A percentile compares a stretch with the other conserved stretches of the same genome.
These are phyloP conservation scores for Mycena rosella DNA, from an alignment of 768 basidiomycete genomes.

Conservation along the genomic window DNA sequence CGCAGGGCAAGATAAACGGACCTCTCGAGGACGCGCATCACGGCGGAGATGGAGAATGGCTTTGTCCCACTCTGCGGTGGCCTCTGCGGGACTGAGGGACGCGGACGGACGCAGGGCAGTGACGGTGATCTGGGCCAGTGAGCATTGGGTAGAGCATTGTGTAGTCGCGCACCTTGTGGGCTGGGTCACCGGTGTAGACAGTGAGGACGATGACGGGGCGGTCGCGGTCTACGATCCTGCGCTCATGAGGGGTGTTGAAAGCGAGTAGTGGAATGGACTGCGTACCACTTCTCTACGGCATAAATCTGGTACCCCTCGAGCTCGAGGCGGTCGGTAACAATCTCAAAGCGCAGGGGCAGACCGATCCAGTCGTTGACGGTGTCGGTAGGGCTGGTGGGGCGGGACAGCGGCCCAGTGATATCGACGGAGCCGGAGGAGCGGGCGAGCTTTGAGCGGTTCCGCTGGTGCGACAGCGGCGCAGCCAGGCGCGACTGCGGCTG, in stretches of 20 bases:
- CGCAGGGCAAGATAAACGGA: conserved; percentile 35
- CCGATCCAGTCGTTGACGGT: conserved; percentile 56
- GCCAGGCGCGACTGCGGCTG: conserved; percentile 21
- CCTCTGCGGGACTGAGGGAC: conserved; percentile 56
- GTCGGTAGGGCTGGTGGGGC: conserved; percentile 29
- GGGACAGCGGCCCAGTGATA: conserved; percentile 34
- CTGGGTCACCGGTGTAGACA: conserved; percentile 83
- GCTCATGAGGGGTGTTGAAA: neutral
- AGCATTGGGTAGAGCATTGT: conserved; percentile 5
- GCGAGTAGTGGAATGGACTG: neutral
- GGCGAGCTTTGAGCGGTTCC: conserved; percentile 30
- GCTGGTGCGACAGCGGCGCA: conserved; percentile 34
- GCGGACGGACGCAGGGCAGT: conserved; percentile 65
- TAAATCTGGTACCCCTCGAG: conserved; percentile 83
- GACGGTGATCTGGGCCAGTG: conserved; percentile 64
- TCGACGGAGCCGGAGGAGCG: conserved; percentile 42
- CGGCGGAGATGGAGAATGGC: conserved; percentile 72
- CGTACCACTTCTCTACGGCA: conserved; percentile 87
- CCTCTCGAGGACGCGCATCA: conserved; percentile 81
- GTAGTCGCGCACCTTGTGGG: conserved; percentile 64
- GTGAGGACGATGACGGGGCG: conserved; percentile 71
- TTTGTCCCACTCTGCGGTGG: conserved; percentile 69
- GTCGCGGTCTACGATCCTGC: conserved; percentile 77
- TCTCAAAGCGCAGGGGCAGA: conserved; percentile 60
- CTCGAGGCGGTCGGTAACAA: conserved; percentile 61